Percentiles rank a stretch among this genome's conserved stretches.
These are phyloP conservation scores for Neocatenulostroma microsporum DNA, from an alignment of 2,329 filamentous ascomycete species.

Conservation along the genomic window DNA sequence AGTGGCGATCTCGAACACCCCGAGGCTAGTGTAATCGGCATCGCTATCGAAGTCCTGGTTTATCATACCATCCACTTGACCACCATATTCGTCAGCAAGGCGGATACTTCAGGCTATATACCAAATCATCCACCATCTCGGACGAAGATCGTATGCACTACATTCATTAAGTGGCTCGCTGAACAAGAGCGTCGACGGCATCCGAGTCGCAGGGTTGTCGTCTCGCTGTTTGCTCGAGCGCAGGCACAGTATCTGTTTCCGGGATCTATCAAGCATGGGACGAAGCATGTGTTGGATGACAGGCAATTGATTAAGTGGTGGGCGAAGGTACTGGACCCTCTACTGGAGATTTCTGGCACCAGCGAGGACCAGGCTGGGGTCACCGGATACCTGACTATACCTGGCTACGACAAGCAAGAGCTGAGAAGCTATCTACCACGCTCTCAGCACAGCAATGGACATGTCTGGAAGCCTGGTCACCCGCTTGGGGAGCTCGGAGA, in stretches of 20 bases:
- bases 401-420: slow-evolving; percentile 73
- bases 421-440: slow-evolving; percentile 39
- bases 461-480: slow-evolving; percentile 53
- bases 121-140: slow-evolving; percentile 61
- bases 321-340: slow-evolving; percentile 76
- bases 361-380: slow-evolving; percentile 2
- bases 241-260: slow-evolving; percentile 95
- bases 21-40: slow-evolving; percentile 53
- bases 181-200: slow-evolving; percentile 48
- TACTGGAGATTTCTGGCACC: slow-evolving; percentile 43
- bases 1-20: slow-evolving; percentile 12
- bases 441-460: slow-evolving; percentile 1
- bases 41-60: slow-evolving; percentile 80
- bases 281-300: slow-evolving; percentile 89
- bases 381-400: slow-evolving; percentile 74
- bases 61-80: slow-evolving; percentile 73
- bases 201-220: slow-evolving; percentile 45
- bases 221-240: slow-evolving; percentile 86
- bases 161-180: slow-evolving; percentile 70
- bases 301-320: slow-evolving; percentile 90
- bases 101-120: slow-evolving; percentile 88
- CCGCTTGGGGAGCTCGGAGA: slow-evolving; percentile 68
- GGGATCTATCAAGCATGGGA: slow-evolving; percentile 72
- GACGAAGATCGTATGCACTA: slow-evolving; percentile 62
- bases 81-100: slow-evolving; percentile 91